Base-by-base conservation (phyloP, 1,139 yeast genomes). In the Debaryomycetaceae sp. region DNA sequence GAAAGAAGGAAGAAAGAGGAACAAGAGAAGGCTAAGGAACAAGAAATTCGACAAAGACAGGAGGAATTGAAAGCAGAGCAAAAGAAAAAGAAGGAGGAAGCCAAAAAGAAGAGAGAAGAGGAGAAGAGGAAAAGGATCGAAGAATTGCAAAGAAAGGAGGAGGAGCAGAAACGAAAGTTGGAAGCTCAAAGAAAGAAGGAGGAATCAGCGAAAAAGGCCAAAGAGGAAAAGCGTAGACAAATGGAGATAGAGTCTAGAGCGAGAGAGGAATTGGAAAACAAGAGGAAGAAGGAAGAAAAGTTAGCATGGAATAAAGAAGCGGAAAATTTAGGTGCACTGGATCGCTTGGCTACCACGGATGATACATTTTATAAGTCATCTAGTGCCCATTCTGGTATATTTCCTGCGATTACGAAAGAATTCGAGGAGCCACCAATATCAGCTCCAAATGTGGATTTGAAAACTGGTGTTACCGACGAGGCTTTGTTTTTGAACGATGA, bases 1-100 rank as follows among this genome's bases (percentile, higher is more conserved):
- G 95, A 87, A 59, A 73, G 79, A 42, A 71, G 69, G 42, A 72
- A 72, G 47, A 77, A 76, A 51, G 89, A 83, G 55, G 84, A 78
- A 39, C 88, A 82, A 44, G 62, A 63, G 42, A 52, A 51, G 42
- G 59, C 58, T n/a, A 67, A 62, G 46, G 75, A 68, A 37, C 73
- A 67, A 40, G 75, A 69, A 45, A 50, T 57, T 29, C 62, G 55
- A 39, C 53, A 55, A 41, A 66, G 63, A 42, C 72, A 65, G 46
- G 78, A 72, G 43, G 67, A 63, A 14, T 53, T 68, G 37, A 70
- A 73, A 52, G 73, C 73, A 2, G 77, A 73, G 39, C 79, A 74
- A 50, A 63, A 62, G 45, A 66, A 70, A 17, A 63, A 66, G 40
- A 72, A 70, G 49, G 87, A 80, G 49, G 83, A 76, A 43, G 75